Percentiles rank a stretch among this genome's conserved stretches.
Conservation (phyloP, 352 stramenopile genomes). For the Pythium periplocum region DNA sequence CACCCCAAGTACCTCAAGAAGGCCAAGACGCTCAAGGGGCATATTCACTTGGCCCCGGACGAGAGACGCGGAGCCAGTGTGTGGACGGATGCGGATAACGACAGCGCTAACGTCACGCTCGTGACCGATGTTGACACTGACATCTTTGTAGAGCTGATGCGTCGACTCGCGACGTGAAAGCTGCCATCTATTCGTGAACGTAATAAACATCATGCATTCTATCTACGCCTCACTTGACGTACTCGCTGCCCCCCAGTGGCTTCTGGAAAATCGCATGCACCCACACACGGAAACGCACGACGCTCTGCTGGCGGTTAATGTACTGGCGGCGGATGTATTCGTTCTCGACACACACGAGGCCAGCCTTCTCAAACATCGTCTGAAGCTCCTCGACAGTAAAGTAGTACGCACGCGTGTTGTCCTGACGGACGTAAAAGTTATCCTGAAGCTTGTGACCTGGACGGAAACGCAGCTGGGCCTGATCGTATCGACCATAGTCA, state of each 20-base stretch:
- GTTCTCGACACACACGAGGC: slow-evolving; percentile 65
- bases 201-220: neutral
- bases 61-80: slow-evolving; percentile 45
- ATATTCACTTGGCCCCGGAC: slow-evolving; percentile 50
- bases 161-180: slow-evolving; percentile 22
- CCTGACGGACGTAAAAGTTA: slow-evolving; percentile 94
- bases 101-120: slow-evolving; percentile 53
- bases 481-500: slow-evolving; percentile 95
- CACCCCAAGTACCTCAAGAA: slow-evolving; percentile 49
- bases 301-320: slow-evolving; percentile 77
- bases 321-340: slow-evolving; percentile 87
- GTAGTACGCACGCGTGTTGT: slow-evolving; percentile 96
- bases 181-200: too few species aligned
- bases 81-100: slow-evolving; percentile 32
- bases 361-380: slow-evolving; percentile 49
- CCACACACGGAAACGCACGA: slow-evolving; percentile 87
- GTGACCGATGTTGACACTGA: slow-evolving; percentile 55
- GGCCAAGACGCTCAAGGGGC: slow-evolving; percentile 31
- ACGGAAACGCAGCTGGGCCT: slow-evolving; percentile 92
- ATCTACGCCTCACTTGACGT: neutral
- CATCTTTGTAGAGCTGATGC: slow-evolving; percentile 57
- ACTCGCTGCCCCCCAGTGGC: slow-evolving; percentile 12
- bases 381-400: slow-evolving; percentile 86
- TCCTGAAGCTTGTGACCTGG: slow-evolving; percentile 85
- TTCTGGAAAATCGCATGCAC: slow-evolving; percentile 85